Evolutionary conservation across 1,284 basidiomycete genomes (phyloP), one percentile per base, ranked within the genome.

Genomic region (Ustilago xerochloae): DNA sequence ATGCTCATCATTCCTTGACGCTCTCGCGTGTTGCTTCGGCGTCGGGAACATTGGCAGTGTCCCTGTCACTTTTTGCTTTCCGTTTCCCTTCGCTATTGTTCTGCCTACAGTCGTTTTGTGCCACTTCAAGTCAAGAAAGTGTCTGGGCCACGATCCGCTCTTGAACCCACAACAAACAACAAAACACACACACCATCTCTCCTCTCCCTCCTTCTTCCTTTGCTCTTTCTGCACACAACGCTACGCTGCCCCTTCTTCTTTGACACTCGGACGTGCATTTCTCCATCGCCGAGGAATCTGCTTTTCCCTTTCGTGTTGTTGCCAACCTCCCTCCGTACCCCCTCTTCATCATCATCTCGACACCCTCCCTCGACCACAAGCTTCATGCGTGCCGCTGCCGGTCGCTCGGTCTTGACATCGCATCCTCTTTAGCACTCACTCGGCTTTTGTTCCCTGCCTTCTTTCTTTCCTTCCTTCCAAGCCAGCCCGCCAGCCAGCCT

Each of bases 331-430:
- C 28, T 36, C 39, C n/a, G n/a, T n/a, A n/a, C 39, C 45, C 18
- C 33, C 46, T 48, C 16, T 16, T 32, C 46, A 4, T 24, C 45
- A 24, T 29, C 15, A 38, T 15, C 22, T 35, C 36, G 15, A 10
- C 12, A 16, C 10, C 30, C 3, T 15, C 24, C 26, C 36, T 49
- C 55, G 38, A 33, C 51, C 18, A 43, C 60, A 51, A 59, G 56
- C 66, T 55, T 60, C 48, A 63, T 69, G 66, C 66, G 60, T 63
- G 66, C 66, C 66, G 55, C 60, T 69, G 66, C 56, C 60, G 47
- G 47, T 55, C 56, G 24, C 66, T 69, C 66, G 66, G 66, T 28
- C 60, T 69, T 63, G 56, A 48, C 41, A 20, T 32, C 47, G 56
- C 58, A 61, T 67, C 64, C 28, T 24, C 38, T 32, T 39, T 67